A percentile compares a stretch with the other conserved stretches of the same genome.
These are phyloP conservation scores for Fomitopsis betulina DNA, from an alignment of 1,284 basidiomycete species.

Conservation along the genomic window DNA sequence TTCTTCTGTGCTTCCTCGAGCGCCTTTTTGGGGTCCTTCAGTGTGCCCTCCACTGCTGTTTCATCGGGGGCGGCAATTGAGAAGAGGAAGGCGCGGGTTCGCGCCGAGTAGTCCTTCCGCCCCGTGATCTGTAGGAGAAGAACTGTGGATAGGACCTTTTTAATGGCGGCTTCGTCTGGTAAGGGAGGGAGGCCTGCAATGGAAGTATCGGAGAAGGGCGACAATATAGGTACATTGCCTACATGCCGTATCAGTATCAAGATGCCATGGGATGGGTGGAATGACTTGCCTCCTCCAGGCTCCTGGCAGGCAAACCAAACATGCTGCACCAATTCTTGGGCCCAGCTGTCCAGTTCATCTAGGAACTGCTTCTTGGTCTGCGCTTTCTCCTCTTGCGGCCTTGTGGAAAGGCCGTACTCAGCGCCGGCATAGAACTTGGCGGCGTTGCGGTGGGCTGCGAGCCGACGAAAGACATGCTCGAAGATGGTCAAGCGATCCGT, in stretches of 20 bases:
- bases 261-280: not conserved
- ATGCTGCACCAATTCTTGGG: slow-evolving; percentile 38
- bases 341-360: slow-evolving; percentile 40
- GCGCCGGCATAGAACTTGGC: slow-evolving; percentile 34
- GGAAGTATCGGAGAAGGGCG: slow-evolving; percentile 42
- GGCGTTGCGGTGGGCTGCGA: slow-evolving; percentile 45
- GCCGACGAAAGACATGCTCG: slow-evolving; percentile 38
- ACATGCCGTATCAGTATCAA: not conserved
- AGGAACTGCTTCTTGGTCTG: slow-evolving; percentile 30
- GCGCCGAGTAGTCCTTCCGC: slow-evolving; percentile 46
- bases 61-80: slow-evolving; percentile 41
- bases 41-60: slow-evolving; percentile 36
- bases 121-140: slow-evolving; percentile 48
- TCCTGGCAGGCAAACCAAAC: slow-evolving; percentile 46
- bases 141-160: slow-evolving; percentile 41
- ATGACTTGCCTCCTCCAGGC: slow-evolving; percentile 35
- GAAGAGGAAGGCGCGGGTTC: slow-evolving; percentile 46
- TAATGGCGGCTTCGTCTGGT: slow-evolving; percentile 31
- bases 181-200: slow-evolving; percentile 36
- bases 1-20: slow-evolving; percentile 42
- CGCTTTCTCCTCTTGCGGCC: slow-evolving; percentile 16
- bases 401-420: slow-evolving; percentile 30
- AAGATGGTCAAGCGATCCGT: slow-evolving; percentile 36
- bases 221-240: slow-evolving; percentile 38
- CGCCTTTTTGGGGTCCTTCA: slow-evolving; percentile 46